Percentiles rank a stretch among this genome's conserved stretches.
Conservation (phyloP, 352 stramenopile species). For the Globisporangium orthogonon region DNA sequence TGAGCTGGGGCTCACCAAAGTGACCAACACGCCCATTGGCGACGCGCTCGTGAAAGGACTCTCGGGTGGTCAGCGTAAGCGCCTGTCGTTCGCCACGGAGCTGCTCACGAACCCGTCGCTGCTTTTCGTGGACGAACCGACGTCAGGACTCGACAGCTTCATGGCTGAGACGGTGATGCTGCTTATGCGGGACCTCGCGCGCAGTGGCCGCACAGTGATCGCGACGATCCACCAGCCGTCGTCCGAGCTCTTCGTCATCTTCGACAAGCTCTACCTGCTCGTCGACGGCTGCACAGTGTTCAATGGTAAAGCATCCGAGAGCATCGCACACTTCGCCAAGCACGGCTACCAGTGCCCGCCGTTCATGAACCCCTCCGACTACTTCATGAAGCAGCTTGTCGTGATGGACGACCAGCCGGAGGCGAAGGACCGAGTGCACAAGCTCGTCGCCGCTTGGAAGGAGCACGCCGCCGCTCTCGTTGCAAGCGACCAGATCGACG, state of each 20-base stretch:
- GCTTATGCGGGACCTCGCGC: slow-evolving; percentile 43
- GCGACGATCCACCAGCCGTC: slow-evolving; percentile 82
- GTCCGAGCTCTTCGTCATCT: slow-evolving; percentile 35
- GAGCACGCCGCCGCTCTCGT: slow-evolving; percentile 1
- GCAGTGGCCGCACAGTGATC: slow-evolving; percentile 74
- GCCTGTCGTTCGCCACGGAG: slow-evolving; percentile 72
- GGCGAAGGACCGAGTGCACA: slow-evolving; percentile 14
- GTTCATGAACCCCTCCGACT: slow-evolving; percentile 39
- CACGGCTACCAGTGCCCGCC: slow-evolving; percentile 23
- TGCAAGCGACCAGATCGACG: not conserved
- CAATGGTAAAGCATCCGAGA: slow-evolving; percentile 31
- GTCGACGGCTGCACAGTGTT: slow-evolving; percentile 28
- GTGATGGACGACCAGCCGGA: slow-evolving; percentile 23
- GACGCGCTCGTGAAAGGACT: slow-evolving; percentile 34
- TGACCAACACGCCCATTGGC: slow-evolving; percentile 41
- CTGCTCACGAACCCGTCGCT: slow-evolving; percentile 64
- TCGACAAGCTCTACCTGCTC: slow-evolving; percentile 33
- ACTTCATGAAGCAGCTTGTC: slow-evolving; percentile 38
- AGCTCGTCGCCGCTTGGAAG: slow-evolving; percentile 16
- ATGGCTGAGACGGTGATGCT: slow-evolving; percentile 34
- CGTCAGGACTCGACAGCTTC: slow-evolving; percentile 40
- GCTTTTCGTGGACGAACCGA: slow-evolving; percentile 78
- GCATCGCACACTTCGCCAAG: slow-evolving; percentile 24
- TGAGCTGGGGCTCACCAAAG: slow-evolving; percentile 34
- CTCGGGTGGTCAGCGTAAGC: slow-evolving; percentile 74